Percentiles rank a stretch among this genome's conserved stretches.
These are phyloP conservation scores for Candida pseudoglaebosa DNA, from an alignment of 805 yeast species.

Conservation along the genomic window DNA sequence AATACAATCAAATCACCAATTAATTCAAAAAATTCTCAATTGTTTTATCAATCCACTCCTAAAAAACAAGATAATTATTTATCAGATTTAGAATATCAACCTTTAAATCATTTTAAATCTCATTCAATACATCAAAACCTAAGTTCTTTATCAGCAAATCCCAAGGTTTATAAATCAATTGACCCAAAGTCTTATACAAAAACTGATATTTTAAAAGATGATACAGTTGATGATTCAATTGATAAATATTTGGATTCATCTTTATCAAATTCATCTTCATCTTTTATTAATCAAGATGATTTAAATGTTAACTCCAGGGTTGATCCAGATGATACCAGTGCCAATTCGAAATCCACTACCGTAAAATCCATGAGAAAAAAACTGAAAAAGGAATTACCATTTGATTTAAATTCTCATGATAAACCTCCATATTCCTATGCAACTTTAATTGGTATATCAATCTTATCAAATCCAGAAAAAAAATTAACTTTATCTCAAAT, in stretches of 20 bases:
- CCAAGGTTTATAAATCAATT: neutral
- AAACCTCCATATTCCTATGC: conserved; percentile 97
- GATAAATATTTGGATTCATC: conserved; percentile 1
- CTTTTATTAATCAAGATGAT: neutral
- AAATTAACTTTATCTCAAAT: conserved; percentile 56
- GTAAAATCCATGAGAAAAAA: conserved; percentile 13
- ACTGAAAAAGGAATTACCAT: conserved; percentile 30
- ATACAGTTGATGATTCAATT: neutral
- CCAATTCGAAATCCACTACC: neutral
- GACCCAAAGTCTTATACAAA: neutral
- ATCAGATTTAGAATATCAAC: neutral
- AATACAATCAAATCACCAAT: neutral
- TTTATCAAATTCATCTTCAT: neutral
- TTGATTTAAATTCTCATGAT: conserved; percentile 48
- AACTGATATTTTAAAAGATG: neutral
- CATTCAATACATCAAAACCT: conserved; percentile 1
- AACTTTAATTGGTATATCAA: conserved; percentile 88
- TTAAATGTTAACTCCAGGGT: no score
- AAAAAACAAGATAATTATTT: neutral
- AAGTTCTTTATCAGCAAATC: neutral
- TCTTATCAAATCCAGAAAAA: conserved; percentile 65
- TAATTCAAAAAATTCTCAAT: neutral
- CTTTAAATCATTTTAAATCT: neutral
- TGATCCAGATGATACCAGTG: neutral
- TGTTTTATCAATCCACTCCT: conserved; percentile 1